Conservation (phyloP, 2,329 filamentous ascomycete genomes). For the Taxawa tesnikishii region DNA sequence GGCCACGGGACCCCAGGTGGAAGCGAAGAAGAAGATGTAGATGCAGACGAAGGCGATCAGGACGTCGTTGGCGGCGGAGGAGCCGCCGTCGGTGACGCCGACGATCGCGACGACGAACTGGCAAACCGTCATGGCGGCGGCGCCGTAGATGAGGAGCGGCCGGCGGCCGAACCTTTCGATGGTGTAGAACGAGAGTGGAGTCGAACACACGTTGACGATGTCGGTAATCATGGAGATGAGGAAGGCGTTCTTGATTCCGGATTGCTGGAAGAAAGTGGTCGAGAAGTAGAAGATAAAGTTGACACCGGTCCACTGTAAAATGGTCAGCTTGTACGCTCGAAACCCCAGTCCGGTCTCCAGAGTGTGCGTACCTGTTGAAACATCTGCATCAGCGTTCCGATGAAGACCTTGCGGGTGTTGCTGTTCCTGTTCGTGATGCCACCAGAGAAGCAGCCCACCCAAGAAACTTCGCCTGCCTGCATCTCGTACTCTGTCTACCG, state of each 20-base stretch:
- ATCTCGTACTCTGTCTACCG: conserved; percentile 80
- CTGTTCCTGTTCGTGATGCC: conserved; percentile 39
- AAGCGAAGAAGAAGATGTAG: conserved; percentile 86
- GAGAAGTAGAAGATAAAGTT: conserved; percentile 76
- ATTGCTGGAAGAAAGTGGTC: conserved; percentile 70
- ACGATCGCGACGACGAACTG: conserved; percentile 76
- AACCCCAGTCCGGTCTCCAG: no score
- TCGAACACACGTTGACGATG: conserved; percentile 75
- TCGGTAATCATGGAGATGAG: conserved; percentile 76
- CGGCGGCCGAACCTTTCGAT: conserved; percentile 76
- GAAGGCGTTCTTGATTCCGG: conserved; percentile 61
- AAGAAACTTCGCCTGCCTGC: conserved; percentile 56
- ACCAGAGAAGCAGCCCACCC: conserved; percentile 53
- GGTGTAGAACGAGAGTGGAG: conserved; percentile 76
- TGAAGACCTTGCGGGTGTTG: conserved; percentile 34
- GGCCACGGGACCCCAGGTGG: conserved; percentile 69
- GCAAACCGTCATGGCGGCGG: conserved; percentile 70
- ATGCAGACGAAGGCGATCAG: conserved; percentile 87
- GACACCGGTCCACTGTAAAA: conserved; percentile 74
- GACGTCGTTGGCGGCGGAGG: conserved; percentile 33
- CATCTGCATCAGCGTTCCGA: conserved; percentile 36
- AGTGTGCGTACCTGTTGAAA: no score
- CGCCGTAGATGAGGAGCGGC: conserved; percentile 65
- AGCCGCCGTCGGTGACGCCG: conserved; percentile 27
- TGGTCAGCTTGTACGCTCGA: no score